These are phyloP conservation scores for Paratinospora sagittata DNA, from an alignment of 164 flowering plant species.

Conservation along the genomic window DNA sequence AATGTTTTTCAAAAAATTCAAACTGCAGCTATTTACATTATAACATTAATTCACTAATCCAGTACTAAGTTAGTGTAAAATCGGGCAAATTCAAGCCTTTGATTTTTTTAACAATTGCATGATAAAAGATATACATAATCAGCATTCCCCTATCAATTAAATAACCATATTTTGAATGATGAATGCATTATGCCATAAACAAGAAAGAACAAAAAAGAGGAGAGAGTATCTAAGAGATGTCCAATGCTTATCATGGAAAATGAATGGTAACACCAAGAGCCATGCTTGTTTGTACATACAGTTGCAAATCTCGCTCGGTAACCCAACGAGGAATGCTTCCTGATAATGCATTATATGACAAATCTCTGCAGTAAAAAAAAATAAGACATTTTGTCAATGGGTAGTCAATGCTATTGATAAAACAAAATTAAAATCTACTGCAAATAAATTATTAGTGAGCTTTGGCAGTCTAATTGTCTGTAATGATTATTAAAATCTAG, in stretches of 20 bases:
- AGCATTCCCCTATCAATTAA: neutral
- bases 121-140: neutral
- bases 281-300: conserved; percentile 35
- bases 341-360: conserved; percentile 61
- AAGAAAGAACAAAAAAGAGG: neutral
- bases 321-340: conserved; percentile 73
- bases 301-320: conserved; percentile 28
- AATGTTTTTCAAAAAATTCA: no score
- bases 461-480: neutral
- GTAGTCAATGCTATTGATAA: neutral
- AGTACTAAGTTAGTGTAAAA: neutral
- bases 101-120: neutral
- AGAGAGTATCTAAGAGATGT: neutral
- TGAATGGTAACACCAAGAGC: neutral
- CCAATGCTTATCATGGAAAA: neutral
- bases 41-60: neutral
- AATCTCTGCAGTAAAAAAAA: conserved; percentile 43
- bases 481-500: neutral
- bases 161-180: neutral
- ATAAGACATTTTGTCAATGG: neutral
- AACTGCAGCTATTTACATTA: no score
- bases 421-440: neutral
- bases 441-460: neutral
- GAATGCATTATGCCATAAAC: no score
- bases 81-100: neutral